A percentile compares a stretch with the other conserved stretches of the same genome.
These are phyloP conservation scores for Thielaviopsis ethacetica DNA, from an alignment of 2,329 filamentous ascomycete genomes.

Conservation along the genomic window DNA sequence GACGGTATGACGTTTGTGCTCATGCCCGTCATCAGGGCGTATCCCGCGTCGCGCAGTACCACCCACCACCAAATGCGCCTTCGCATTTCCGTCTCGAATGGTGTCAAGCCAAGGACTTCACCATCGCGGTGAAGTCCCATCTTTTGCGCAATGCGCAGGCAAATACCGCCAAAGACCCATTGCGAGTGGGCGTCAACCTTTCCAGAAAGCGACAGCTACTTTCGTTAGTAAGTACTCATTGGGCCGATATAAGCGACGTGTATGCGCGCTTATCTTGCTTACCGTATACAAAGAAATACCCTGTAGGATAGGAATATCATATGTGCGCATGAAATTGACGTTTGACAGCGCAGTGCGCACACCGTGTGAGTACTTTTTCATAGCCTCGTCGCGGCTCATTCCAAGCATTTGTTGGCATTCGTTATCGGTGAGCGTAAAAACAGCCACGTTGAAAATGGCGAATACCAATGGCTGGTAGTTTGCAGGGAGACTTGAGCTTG, in stretches of 20 bases:
- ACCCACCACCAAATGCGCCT: constrained; percentile 52
- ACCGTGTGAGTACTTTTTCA: constrained; percentile 35
- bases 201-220: constrained; percentile 37
- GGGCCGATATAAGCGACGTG: too few species aligned
- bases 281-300: constrained; percentile 42
- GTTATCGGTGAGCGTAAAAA: constrained; percentile 35
- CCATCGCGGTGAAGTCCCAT: constrained; percentile 52
- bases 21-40: constrained; percentile 40
- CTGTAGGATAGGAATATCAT: constrained; percentile 42
- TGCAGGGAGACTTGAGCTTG: constrained; percentile 30
- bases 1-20: constrained; percentile 33
- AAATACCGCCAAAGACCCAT: constrained; percentile 44
- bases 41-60: constrained; percentile 39
- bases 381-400: constrained; percentile 30
- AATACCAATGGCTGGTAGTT: constrained; percentile 47
- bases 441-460: constrained; percentile 46
- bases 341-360: constrained; percentile 33
- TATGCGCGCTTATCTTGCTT: too few species aligned
- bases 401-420: constrained; percentile 40
- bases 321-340: constrained; percentile 40
- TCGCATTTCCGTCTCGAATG: constrained; percentile 53
- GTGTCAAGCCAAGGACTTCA: constrained; percentile 34
- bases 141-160: constrained; percentile 48
- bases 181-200: constrained; percentile 41
- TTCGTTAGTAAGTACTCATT: constrained; percentile 14